Base-by-base conservation (phyloP, 2,329 filamentous ascomycete species). In the Tolypocladium sp. region DNA sequence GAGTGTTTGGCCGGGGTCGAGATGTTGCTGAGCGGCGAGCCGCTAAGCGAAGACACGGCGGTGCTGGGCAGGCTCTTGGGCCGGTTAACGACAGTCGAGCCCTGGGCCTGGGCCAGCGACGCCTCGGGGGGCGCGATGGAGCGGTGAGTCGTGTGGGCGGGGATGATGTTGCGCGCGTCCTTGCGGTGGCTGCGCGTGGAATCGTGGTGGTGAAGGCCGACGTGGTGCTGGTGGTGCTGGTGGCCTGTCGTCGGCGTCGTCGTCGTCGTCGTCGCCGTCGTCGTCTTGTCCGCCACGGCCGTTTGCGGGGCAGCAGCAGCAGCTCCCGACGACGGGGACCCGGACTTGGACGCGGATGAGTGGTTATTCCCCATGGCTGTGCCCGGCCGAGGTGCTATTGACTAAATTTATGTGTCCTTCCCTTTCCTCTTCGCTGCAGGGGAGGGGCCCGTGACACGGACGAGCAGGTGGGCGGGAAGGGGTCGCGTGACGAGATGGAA, bases 91-190 rank as follows among this genome's bases (percentile, higher is more conserved):
- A 76, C 76, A 62, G 79, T 82, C 59, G 81, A 83, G 65, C 82
- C 82, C 59, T 82, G 79, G 56, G 83, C 84, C 71, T 84, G 82
- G 63, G 83, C 79, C 62, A 84, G 78, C 56, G 84, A 86, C 57
- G 81, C 79, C 73, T 87, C 84, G 60, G 84, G 84, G 55, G 83
- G 83, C 58, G 81, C 84, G 65, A 79, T 80, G 60, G 79, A 81
- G 63, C 82, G 78, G 64, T 82, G 81, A 61, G 78, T 75, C 62
- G 78, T 75, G 64, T 83, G 81, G 63, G 82, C 78, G 61, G 81
- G 77, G 68, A 83, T 80, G 67, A 81, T 81, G 67, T 81, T 80
- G 71, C 71, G 70, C 41, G 67, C 66, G 63, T 73, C 71, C 57
- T 77, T 74, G 61, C 69, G 70, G 62, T 69, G 70, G 61, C 67